A percentile compares a stretch with the other conserved stretches of the same genome.
These are phyloP conservation scores for Przewalskia tangutica DNA, from an alignment of 257 asterid species.

Conservation along the genomic window DNA sequence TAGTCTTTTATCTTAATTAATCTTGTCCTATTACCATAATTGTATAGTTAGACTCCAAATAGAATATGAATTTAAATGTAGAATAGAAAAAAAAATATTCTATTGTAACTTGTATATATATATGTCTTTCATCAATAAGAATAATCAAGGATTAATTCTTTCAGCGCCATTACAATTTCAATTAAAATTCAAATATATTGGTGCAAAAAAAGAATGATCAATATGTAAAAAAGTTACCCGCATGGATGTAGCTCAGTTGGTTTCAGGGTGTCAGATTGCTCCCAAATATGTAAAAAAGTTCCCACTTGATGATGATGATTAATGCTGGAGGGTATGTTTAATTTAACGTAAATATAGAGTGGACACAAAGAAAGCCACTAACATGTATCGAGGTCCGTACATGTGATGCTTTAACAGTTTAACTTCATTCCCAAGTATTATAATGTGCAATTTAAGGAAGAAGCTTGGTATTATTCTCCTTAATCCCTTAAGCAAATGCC, in stretches of 20 bases:
- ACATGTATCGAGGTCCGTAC: conserved; percentile 4
- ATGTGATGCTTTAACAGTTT: conserved; percentile 5
- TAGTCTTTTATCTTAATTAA: too few relatives aligned
- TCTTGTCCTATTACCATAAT: too few relatives aligned
- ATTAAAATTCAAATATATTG: background rate
- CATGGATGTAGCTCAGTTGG: too few relatives aligned
- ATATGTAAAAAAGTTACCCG: too few relatives aligned
- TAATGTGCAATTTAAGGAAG: background rate
- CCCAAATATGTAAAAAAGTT: too few relatives aligned
- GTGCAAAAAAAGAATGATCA: background rate
- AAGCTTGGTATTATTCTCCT: background rate
- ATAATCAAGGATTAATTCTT: too few relatives aligned
- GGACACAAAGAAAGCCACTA: background rate
- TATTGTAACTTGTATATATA: too few relatives aligned
- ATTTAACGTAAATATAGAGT: background rate
- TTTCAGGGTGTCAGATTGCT: too few relatives aligned
- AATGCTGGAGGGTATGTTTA: background rate
- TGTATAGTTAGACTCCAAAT: too few relatives aligned
- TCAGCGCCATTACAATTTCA: background rate
- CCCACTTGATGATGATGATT: background rate
- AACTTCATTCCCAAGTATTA: background rate
- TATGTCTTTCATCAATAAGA: too few relatives aligned
- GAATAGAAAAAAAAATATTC: too few relatives aligned
- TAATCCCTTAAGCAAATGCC: background rate
- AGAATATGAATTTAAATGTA: too few relatives aligned